Conservation (phyloP, 768 basidiomycete genomes). For the Mycena galopus region DNA sequence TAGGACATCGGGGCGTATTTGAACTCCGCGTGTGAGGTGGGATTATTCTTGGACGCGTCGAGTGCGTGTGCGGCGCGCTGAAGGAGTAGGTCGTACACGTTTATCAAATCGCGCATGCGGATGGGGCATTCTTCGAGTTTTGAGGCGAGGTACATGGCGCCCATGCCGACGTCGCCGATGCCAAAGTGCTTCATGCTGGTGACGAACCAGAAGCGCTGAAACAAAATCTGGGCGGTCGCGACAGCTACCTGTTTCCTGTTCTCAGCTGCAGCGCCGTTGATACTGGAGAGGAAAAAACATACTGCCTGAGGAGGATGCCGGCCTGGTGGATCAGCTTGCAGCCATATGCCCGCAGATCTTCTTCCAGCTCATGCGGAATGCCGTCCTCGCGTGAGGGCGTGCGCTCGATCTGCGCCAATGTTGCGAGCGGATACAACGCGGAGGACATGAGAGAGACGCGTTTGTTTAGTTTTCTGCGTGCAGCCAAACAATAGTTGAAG, state of each 20-base stretch:
- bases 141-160: slow-evolving; percentile 88
- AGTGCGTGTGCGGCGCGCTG: slow-evolving; percentile 75
- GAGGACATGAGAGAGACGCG: slow-evolving; percentile 53
- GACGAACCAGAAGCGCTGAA: slow-evolving; percentile 97
- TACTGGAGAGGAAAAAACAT: slow-evolving; percentile 42
- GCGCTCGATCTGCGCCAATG: slow-evolving; percentile 79
- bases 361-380: slow-evolving; percentile 83
- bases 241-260: slow-evolving; percentile 95
- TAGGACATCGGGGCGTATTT: slow-evolving; percentile 90
- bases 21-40: slow-evolving; percentile 54
- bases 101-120: slow-evolving; percentile 94
- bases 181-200: slow-evolving; percentile 96
- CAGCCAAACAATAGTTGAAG: no score
- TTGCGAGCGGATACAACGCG: slow-evolving; percentile 85
- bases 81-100: slow-evolving; percentile 91
- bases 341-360: slow-evolving; percentile 90
- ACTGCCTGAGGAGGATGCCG: slow-evolving; percentile 93
- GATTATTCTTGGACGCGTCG: slow-evolving; percentile 46
- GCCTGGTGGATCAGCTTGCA: slow-evolving; percentile 97
- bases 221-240: slow-evolving; percentile 95
- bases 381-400: slow-evolving; percentile 90
- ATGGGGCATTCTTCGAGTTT: slow-evolving; percentile 94
- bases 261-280: slow-evolving; percentile 28
- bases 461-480: no score
- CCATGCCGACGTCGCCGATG: slow-evolving; percentile 90